Evolutionary conservation across 2,329 filamentous ascomycete species (phyloP).

Genomic region (Exophiala calicioides): DNA sequence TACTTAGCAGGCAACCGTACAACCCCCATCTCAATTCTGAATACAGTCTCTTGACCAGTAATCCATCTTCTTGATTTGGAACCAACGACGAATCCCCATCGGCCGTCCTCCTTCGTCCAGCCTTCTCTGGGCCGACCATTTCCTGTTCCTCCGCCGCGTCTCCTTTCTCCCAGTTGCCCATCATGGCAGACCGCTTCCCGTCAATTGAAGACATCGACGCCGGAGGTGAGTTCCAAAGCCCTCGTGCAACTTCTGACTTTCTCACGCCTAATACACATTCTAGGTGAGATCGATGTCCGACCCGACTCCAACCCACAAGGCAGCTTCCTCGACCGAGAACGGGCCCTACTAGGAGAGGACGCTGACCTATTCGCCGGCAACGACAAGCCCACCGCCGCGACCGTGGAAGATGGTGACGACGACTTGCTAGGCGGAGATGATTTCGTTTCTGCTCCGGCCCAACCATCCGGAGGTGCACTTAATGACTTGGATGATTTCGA

Average conservation of each 20-base stretch:
- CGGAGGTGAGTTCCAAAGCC: conserved; percentile 40
- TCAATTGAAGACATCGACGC: conserved; percentile 76
- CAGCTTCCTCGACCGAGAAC: conserved; percentile 90
- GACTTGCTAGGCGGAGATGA: conserved; percentile 65
- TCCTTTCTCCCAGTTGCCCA: conserved; percentile 4
- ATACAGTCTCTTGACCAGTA: too few relatives aligned
- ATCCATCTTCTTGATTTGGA: too few relatives aligned
- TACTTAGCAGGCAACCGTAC: too few relatives aligned
- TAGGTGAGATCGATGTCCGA: conserved; percentile 29
- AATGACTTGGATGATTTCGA: conserved; percentile 66
- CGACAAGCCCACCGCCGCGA: conserved; percentile 63
- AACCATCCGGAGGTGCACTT: conserved; percentile 43
- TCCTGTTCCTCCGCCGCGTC: background rate
- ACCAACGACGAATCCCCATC: too few relatives aligned
- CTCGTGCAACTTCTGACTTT: background rate
- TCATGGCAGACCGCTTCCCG: conserved; percentile 77
- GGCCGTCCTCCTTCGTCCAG: too few relatives aligned
- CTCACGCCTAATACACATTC: conserved; percentile 22
- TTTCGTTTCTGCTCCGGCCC: conserved; percentile 29
- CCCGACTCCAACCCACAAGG: conserved; percentile 50
- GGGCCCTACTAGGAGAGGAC: conserved; percentile 86
- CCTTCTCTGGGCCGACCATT: too few relatives aligned
- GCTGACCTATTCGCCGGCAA: conserved; percentile 83
- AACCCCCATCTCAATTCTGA: too few relatives aligned
- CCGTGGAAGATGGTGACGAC: conserved; percentile 66